A percentile compares a stretch with the other conserved stretches of the same genome.
Conservation (phyloP, 768 basidiomycete genomes). For the Phaeotremella fagi region DNA sequence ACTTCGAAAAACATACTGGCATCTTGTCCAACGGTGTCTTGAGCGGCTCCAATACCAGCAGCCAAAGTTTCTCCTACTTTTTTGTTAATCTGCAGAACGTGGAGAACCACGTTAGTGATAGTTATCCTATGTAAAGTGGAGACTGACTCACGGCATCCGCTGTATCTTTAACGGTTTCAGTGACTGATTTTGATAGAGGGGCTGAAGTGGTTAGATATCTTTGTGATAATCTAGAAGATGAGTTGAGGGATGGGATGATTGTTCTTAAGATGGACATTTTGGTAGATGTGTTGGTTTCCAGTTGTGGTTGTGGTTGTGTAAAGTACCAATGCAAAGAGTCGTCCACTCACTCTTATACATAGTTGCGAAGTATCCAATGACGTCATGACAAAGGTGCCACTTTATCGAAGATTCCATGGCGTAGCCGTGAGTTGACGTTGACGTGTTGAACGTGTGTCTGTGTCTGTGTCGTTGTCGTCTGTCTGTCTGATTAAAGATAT, state of each 20-base stretch:
- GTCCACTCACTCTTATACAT: no score
- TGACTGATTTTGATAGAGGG: constrained; percentile 16
- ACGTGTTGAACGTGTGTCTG: neutral
- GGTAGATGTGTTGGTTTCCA: constrained; percentile 2
- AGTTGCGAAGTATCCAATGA: no score
- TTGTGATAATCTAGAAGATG: constrained; percentile 11
- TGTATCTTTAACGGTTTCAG: constrained; percentile 35
- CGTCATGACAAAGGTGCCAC: neutral
- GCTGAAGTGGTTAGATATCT: constrained; percentile 19
- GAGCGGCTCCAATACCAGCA: constrained; percentile 16
- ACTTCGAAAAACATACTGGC: neutral
- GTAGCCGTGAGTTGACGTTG: no score
- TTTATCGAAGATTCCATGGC: neutral
- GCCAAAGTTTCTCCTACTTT: constrained; percentile 37
- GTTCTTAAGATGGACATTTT: constrained; percentile 23
- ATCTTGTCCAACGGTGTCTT: constrained; percentile 27
- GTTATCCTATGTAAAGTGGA: neutral
- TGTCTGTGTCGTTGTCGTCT: neutral
- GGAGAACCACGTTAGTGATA: neutral
- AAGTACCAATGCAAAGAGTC: neutral
- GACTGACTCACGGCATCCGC: constrained; percentile 31
- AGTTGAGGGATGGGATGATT: neutral
- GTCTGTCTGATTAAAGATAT: neutral
- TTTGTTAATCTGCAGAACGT: constrained; percentile 30
- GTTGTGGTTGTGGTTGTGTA: neutral